These are phyloP conservation scores for Pythium volutum DNA, from an alignment of 352 stramenopile species.

Conservation along the genomic window DNA sequence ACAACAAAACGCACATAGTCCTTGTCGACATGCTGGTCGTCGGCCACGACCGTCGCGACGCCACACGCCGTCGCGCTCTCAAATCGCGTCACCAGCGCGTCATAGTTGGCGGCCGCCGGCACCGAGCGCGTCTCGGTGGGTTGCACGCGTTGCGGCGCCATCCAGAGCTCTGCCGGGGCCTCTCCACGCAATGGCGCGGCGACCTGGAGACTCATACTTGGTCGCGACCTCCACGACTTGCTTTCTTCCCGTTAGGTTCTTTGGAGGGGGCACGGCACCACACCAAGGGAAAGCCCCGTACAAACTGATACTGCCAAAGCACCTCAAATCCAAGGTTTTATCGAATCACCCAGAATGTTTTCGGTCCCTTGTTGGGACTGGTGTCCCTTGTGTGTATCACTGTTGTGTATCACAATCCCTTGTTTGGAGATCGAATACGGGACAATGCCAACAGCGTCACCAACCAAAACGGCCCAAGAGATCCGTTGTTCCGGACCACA, in stretches of 20 bases:
- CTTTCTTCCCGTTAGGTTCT: slow-evolving; percentile 8
- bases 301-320: slow-evolving; percentile 14
- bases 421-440: not conserved
- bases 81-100: slow-evolving; percentile 10
- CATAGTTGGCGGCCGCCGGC: not conserved
- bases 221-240: not conserved
- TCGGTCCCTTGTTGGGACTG: not conserved
- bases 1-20: slow-evolving; percentile 10
- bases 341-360: not conserved
- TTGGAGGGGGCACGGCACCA: not conserved
- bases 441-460: slow-evolving; percentile 12
- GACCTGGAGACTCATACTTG: slow-evolving; percentile 16
- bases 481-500: slow-evolving; percentile 3
- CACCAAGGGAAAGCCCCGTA: slow-evolving; percentile 18
- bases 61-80: slow-evolving; percentile 9
- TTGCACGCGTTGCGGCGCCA: not conserved
- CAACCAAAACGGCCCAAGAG: slow-evolving; percentile 21
- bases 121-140: not conserved
- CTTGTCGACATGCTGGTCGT: slow-evolving; percentile 18
- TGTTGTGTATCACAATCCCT: slow-evolving; percentile 14
- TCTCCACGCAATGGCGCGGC: slow-evolving; percentile 3
- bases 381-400: not conserved
- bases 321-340: slow-evolving; percentile 21
- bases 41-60: slow-evolving; percentile 7
- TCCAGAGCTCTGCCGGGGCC: not conserved